phyloP scores from a whole-genome alignment of 2,329 filamentous ascomycete genomes.

The Colletotrichum sp. region DNA sequence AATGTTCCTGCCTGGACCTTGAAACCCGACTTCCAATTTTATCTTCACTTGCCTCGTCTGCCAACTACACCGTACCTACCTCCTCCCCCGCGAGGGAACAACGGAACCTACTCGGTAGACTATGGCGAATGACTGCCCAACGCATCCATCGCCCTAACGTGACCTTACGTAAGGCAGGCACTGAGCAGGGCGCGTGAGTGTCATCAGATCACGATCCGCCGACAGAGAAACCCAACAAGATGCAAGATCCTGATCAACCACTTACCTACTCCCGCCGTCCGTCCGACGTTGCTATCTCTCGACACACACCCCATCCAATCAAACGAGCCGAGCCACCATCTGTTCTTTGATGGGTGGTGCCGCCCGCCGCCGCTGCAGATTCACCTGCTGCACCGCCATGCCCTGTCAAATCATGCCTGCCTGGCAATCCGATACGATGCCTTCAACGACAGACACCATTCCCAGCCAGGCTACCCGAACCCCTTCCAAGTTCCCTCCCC shows the following conservation, averaged over 20 bases:
- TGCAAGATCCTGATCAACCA: not conserved
- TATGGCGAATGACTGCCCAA: not conserved
- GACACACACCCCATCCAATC: not conserved
- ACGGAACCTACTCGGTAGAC: not conserved
- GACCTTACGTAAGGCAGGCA: not conserved
- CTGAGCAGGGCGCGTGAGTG: not conserved
- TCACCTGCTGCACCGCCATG: not conserved
- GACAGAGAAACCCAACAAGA: not conserved
- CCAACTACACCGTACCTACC: not conserved
- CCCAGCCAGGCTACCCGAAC: not conserved
- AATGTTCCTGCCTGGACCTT: not conserved
- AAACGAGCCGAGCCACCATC: not conserved
- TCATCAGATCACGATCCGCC: not conserved
- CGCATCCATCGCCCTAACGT: not conserved
- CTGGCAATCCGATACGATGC: slow-evolving; percentile 1
- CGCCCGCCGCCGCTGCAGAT: not conserved
- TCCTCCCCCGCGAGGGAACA: not conserved
- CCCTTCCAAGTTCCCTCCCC: not conserved
- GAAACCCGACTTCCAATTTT: not conserved
- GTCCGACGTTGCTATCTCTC: not conserved
- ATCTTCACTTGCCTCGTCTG: not conserved
- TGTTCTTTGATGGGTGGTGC: not conserved
- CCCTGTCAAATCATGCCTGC: not conserved
- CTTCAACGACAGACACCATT: not conserved
- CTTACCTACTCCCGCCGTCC: not conserved